A percentile compares a stretch with the other conserved stretches of the same genome.
Evolutionary conservation across 768 basidiomycete genomes (phyloP).

Genomic region (Amanita rubescens): DNA sequence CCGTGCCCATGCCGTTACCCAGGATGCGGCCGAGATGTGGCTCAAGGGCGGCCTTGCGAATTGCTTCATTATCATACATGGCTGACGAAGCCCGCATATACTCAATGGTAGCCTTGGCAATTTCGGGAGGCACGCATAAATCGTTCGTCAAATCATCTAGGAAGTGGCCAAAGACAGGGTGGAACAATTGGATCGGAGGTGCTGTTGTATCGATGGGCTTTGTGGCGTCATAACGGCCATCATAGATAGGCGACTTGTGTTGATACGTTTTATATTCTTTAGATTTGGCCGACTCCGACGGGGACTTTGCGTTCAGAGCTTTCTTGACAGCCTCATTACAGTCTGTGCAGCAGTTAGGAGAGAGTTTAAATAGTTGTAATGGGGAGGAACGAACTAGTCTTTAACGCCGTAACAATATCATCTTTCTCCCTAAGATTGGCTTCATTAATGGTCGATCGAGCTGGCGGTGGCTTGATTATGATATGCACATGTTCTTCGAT

Average conservation of each 20-base stretch:
- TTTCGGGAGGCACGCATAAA: not conserved
- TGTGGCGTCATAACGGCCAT: not conserved
- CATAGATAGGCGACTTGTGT: not conserved
- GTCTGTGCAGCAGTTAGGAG: too few species aligned
- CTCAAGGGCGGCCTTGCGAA: not conserved
- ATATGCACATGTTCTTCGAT: not conserved
- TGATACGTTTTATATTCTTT: not conserved
- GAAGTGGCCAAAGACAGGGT: constrained; percentile 17
- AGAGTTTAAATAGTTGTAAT: too few species aligned
- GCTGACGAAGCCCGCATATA: constrained; percentile 13
- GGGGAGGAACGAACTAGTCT: too few species aligned
- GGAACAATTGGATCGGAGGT: constrained; percentile 18
- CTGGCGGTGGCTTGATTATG: not conserved
- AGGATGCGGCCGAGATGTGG: not conserved
- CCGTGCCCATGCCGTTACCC: not conserved
- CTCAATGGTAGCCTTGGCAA: not conserved
- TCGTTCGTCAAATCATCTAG: constrained; percentile 7
- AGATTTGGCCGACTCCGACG: not conserved
- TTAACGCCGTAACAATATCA: too few species aligned
- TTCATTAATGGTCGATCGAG: too few species aligned
- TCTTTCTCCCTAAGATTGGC: too few species aligned
- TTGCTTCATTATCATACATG: constrained; percentile 3
- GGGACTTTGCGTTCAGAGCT: too few species aligned
- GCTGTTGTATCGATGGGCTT: not conserved
- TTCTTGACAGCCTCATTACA: too few species aligned